Evolutionary conservation across 179 eudicot genomes (phyloP).

Genomic region (Camellia oleifera): DNA sequence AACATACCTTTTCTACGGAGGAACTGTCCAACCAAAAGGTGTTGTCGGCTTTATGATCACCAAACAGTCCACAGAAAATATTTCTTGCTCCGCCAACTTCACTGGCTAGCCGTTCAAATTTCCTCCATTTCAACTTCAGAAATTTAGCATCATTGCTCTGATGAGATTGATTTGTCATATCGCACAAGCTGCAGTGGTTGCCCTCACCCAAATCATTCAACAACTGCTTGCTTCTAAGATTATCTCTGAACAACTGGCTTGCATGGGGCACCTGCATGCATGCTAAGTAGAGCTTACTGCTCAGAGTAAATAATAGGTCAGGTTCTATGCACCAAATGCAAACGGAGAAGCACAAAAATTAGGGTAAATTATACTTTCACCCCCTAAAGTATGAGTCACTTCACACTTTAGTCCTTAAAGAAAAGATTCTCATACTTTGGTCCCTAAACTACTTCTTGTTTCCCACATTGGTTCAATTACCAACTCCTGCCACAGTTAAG

Average conservation of each 20-base stretch:
- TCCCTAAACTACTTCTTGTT: no score
- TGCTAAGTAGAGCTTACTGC: slow-evolving; percentile 95
- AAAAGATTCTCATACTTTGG: no score
- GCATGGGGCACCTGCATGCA: slow-evolving; percentile 82
- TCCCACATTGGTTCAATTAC: no score
- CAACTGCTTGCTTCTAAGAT: slow-evolving; percentile 31
- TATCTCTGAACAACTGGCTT: slow-evolving; percentile 37
- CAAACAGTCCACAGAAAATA: slow-evolving; percentile 67
- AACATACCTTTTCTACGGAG: slow-evolving; percentile 81
- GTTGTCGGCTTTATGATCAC: slow-evolving; percentile 50
- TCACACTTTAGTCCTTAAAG: no score
- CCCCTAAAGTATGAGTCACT: no score
- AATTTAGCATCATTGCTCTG: slow-evolving; percentile 27
- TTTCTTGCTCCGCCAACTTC: slow-evolving; percentile 74
- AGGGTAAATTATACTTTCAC: background rate
- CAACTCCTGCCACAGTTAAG: no score
- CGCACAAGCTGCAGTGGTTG: slow-evolving; percentile 19
- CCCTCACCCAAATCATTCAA: slow-evolving; percentile 26
- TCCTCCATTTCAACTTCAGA: slow-evolving; percentile 74
- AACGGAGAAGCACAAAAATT: background rate
- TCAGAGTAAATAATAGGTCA: slow-evolving; percentile 37
- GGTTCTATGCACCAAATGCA: background rate
- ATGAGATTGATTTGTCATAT: slow-evolving; percentile 26
- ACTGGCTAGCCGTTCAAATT: slow-evolving; percentile 53
- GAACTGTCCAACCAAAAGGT: slow-evolving; percentile 99